Percentiles rank a stretch among this genome's conserved stretches.
Conservation (phyloP, 306 rosid genomes). For the Cajanus cajan region DNA sequence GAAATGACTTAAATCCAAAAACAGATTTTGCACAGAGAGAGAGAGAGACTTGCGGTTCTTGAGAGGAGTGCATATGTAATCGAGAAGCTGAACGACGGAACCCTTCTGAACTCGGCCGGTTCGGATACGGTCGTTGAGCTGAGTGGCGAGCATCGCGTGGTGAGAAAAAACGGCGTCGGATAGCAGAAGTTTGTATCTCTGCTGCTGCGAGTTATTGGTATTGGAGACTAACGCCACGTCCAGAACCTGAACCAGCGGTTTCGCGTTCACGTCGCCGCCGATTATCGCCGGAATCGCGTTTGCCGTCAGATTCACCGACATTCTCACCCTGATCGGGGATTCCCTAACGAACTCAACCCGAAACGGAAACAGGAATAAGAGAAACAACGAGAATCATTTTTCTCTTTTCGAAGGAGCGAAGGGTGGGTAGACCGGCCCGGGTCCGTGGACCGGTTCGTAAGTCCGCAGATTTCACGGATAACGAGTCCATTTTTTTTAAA, state of each 20-base stretch:
- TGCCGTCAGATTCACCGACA: constrained; percentile 84
- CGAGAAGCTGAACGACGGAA: constrained; percentile 83
- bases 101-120: constrained; percentile 63
- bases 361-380: background rate
- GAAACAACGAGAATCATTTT: background rate
- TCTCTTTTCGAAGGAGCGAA: no score
- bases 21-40: background rate
- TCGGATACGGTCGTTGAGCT: constrained; percentile 65
- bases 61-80: constrained; percentile 63
- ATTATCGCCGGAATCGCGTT: constrained; percentile 68
- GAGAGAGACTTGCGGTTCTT: constrained; percentile 72
- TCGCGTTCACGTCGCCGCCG: constrained; percentile 71
- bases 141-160: constrained; percentile 80
- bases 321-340: constrained; percentile 16
- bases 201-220: constrained; percentile 44
- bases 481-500: no score
- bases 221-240: constrained; percentile 53
- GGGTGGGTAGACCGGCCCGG: no score
- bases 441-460: no score
- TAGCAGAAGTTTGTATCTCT: constrained; percentile 68
- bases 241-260: constrained; percentile 79
- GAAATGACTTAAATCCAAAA: constrained; percentile 1
- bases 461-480: no score
- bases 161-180: constrained; percentile 71
- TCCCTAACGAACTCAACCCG: background rate